These are phyloP conservation scores for Vigna unguiculata DNA, from an alignment of 306 rosid genomes.

Conservation along the genomic window DNA sequence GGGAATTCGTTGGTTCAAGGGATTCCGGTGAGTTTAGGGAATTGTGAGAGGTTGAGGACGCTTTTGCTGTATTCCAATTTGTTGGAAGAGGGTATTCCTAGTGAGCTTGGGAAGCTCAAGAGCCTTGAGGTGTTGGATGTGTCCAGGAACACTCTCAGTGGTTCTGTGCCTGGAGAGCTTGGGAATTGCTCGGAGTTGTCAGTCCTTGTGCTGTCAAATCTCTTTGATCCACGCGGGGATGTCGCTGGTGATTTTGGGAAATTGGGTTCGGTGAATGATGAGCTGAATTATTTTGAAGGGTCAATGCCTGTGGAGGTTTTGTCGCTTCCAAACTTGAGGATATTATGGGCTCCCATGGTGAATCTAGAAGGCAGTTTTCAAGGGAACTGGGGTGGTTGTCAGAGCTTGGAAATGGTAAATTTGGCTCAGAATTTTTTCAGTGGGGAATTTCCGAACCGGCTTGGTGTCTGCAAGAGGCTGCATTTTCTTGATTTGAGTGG, in stretches of 20 bases:
- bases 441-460: conserved; percentile 67
- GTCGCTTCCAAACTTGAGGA: conserved; percentile 69
- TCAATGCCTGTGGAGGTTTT: conserved; percentile 67
- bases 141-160: conserved; percentile 82
- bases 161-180: conserved; percentile 65
- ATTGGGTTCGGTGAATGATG: conserved; percentile 52
- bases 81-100: conserved; percentile 73
- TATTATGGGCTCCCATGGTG: conserved; percentile 90
- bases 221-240: conserved; percentile 56
- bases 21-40: conserved; percentile 79
- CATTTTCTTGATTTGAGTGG: conserved; percentile 72
- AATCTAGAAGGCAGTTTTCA: conserved; percentile 71
- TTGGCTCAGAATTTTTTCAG: conserved; percentile 71
- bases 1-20: conserved; percentile 63
- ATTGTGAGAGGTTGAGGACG: conserved; percentile 63
- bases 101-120: conserved; percentile 65
- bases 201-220: conserved; percentile 80
- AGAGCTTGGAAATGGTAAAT: conserved; percentile 75
- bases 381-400: conserved; percentile 71
- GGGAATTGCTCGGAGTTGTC: conserved; percentile 74
- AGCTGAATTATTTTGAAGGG: conserved; percentile 79
- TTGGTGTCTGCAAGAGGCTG: conserved; percentile 70
- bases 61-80: conserved; percentile 76
- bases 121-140: conserved; percentile 78
- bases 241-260: conserved; percentile 16